Conservation (phyloP, 2,329 filamentous ascomycete species). For the Aureobasidium sp. region DNA sequence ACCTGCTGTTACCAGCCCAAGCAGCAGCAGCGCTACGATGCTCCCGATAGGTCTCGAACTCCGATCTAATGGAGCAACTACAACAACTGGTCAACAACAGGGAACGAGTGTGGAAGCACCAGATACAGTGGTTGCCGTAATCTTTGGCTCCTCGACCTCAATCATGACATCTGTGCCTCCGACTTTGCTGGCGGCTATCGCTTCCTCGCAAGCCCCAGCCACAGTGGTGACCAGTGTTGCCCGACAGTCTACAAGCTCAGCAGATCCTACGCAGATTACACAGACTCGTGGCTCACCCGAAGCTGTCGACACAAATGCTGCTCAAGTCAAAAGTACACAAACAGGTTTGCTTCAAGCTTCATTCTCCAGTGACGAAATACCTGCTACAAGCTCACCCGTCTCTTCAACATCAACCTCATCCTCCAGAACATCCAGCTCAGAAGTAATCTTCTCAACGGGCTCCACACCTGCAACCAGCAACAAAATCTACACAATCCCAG, state of each 20-base stretch:
- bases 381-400: neutral
- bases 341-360: neutral
- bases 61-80: neutral
- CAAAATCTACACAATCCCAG: neutral
- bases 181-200: neutral
- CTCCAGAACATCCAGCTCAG: neutral
- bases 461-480: neutral
- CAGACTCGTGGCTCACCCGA: neutral
- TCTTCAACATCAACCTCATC: neutral
- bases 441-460: neutral
- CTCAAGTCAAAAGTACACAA: neutral
- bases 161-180: neutral
- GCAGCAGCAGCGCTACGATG: neutral
- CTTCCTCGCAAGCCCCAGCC: neutral
- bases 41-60: neutral
- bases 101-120: neutral
- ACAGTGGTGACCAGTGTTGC: no score
- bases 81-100: neutral
- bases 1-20: neutral
- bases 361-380: neutral
- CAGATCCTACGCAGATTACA: neutral
- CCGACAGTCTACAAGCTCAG: neutral
- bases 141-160: conserved; percentile 6
- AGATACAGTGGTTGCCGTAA: neutral
- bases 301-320: neutral